These are phyloP conservation scores for Prunus fruticosa DNA, from an alignment of 306 rosid genomes.

Conservation along the genomic window DNA sequence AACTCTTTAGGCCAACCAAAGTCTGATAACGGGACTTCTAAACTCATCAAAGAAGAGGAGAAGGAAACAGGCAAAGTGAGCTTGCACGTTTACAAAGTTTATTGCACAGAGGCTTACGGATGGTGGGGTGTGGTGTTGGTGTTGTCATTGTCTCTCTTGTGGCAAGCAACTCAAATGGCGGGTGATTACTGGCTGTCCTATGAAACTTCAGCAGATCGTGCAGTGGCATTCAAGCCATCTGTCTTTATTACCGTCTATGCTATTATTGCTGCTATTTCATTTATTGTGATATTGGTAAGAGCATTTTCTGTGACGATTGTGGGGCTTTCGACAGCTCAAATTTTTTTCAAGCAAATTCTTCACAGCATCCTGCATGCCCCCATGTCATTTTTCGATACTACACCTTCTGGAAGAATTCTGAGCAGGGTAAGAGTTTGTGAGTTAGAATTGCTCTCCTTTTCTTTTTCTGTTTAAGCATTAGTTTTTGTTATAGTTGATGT, in stretches of 20 bases:
- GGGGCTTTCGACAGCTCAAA: slow-evolving; percentile 79
- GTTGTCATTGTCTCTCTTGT: slow-evolving; percentile 45
- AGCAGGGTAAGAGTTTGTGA: slow-evolving; percentile 67
- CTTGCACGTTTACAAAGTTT: slow-evolving; percentile 62
- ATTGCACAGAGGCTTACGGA: slow-evolving; percentile 91
- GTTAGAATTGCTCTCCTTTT: neutral
- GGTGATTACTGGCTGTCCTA: slow-evolving; percentile 92
- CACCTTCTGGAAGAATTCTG: slow-evolving; percentile 92
- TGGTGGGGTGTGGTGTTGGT: slow-evolving; percentile 73
- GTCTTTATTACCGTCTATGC: slow-evolving; percentile 62
- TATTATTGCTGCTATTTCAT: slow-evolving; percentile 38
- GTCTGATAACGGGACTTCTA: slow-evolving; percentile 54
- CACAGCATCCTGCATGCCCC: slow-evolving; percentile 87
- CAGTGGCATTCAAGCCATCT: slow-evolving; percentile 49
- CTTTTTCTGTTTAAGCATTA: neutral
- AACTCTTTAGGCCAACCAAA: slow-evolving; percentile 46
- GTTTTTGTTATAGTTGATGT: neutral
- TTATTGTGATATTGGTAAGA: slow-evolving; percentile 45
- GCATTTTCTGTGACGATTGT: slow-evolving; percentile 38
- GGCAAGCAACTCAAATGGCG: slow-evolving; percentile 76
- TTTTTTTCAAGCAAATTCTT: slow-evolving; percentile 74
- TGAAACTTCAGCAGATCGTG: slow-evolving; percentile 72
- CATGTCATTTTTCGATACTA: slow-evolving; percentile 95
- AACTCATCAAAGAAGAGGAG: slow-evolving; percentile 93
- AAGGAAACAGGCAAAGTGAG: slow-evolving; percentile 87